Percentiles rank a stretch among this genome's conserved stretches.
Evolutionary conservation across 2,329 filamentous ascomycete species (phyloP).

Genomic region (Penicillium aurantiogriseum): DNA sequence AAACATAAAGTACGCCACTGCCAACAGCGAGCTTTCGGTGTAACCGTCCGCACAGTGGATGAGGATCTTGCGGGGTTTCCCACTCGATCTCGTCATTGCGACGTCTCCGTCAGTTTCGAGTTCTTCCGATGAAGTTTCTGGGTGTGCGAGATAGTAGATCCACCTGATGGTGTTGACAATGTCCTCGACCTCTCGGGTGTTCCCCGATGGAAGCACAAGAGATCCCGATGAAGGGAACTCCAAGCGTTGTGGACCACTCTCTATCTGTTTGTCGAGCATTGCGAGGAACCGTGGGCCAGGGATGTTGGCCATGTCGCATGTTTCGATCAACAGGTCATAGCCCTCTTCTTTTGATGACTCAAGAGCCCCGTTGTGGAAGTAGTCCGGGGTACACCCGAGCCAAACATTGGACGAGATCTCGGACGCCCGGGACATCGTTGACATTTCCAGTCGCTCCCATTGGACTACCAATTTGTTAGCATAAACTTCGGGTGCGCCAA

Average conservation of each 20-base stretch:
- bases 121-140: conserved; percentile 41
- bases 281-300: conserved; percentile 67
- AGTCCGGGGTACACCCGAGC: conserved; percentile 81
- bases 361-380: conserved; percentile 46
- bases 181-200: conserved; percentile 76
- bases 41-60: conserved; percentile 96
- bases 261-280: conserved; percentile 58
- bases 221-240: conserved; percentile 96
- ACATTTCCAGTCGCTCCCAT: conserved; percentile 90
- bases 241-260: conserved; percentile 56
- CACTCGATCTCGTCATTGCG: conserved; percentile 46
- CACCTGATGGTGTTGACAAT: conserved; percentile 84
- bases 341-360: conserved; percentile 48
- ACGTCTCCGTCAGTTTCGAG: conserved; percentile 57
- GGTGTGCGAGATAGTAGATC: conserved; percentile 81
- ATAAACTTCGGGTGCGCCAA: neutral
- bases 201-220: conserved; percentile 80
- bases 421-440: conserved; percentile 82
- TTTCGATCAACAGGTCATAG: conserved; percentile 84
- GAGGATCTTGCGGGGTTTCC: conserved; percentile 66
- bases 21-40: conserved; percentile 87
- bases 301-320: conserved; percentile 78
- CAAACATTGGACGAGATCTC: conserved; percentile 89
- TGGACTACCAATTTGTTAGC: conserved; percentile 51
- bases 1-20: conserved; percentile 90